phyloP scores from a whole-genome alignment of 2,329 filamentous ascomycete genomes.

The Xylariaceae sp. region DNA sequence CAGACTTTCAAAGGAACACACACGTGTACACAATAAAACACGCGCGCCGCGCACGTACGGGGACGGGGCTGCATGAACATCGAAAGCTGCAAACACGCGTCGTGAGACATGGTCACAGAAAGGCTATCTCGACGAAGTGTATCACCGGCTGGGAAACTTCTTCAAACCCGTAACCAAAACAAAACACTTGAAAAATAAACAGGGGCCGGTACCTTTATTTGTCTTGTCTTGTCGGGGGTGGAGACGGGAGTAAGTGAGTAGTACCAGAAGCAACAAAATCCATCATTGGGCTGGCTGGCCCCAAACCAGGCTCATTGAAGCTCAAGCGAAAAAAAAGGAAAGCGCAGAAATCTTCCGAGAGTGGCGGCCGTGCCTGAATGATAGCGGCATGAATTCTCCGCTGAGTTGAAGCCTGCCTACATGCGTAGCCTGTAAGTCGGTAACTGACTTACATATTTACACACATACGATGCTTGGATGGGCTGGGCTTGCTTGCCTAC shows the following conservation, averaged over 20 bases:
- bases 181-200: neutral
- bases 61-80: constrained; percentile 1
- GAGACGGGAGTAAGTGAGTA: neutral
- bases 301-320: constrained; percentile 3
- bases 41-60: neutral
- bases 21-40: constrained; percentile 1
- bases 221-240: constrained; percentile 6
- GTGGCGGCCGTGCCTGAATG: constrained; percentile 22
- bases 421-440: constrained; percentile 1
- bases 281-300: constrained; percentile 4
- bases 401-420: constrained; percentile 12
- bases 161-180: neutral
- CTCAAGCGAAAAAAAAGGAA: neutral
- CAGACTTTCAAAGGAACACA: neutral
- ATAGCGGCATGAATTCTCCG: constrained; percentile 20
- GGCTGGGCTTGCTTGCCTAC: constrained; percentile 6
- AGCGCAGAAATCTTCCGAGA: constrained; percentile 16
- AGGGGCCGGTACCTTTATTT: neutral
- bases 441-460: neutral
- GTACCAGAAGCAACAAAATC: neutral
- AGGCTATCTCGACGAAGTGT: constrained; percentile 9
- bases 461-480: constrained; percentile 14
- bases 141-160: constrained; percentile 4
- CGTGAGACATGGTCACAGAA: constrained; percentile 9
- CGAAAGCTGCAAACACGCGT: constrained; percentile 5